Conservation (phyloP, 176 grass and related monocot species). For the Calamus simplicifolius region DNA sequence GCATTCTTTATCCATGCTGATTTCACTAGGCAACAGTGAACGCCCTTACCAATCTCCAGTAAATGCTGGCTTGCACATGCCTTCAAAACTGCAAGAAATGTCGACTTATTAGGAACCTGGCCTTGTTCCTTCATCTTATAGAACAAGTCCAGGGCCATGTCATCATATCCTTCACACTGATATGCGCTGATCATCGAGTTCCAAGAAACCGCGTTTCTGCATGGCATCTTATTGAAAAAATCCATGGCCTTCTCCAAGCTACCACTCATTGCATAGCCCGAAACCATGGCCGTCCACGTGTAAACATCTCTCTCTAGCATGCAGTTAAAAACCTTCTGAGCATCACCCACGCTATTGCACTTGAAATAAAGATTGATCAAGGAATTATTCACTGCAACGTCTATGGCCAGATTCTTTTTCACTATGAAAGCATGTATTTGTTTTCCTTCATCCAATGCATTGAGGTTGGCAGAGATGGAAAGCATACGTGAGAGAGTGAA, state of each 20-base stretch:
- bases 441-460: constrained; percentile 3
- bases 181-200: constrained; percentile 10
- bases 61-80: constrained; percentile 7
- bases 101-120: constrained; percentile 10
- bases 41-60: constrained; percentile 2
- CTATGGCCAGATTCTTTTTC: constrained; percentile 17
- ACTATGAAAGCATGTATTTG: constrained; percentile 11
- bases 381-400: constrained; percentile 8
- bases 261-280: constrained; percentile 1
- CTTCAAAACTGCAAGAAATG: constrained; percentile 25
- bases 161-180: constrained; percentile 15
- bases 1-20: constrained; percentile 3
- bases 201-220: constrained; percentile 18
- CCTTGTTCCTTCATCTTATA: neutral
- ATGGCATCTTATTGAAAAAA: constrained; percentile 14
- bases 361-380: constrained; percentile 21
- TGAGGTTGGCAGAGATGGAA: neutral
- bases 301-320: constrained; percentile 17
- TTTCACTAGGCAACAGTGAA: constrained; percentile 14
- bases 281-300: constrained; percentile 13
- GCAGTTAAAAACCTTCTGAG: constrained; percentile 6
- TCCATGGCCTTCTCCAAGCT: constrained; percentile 10
- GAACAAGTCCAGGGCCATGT: constrained; percentile 14
- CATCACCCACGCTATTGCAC: neutral
- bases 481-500: constrained; percentile 5